These are phyloP conservation scores for Harringtonia aguacate DNA, from an alignment of 2,329 filamentous ascomycete species.

Conservation along the genomic window DNA sequence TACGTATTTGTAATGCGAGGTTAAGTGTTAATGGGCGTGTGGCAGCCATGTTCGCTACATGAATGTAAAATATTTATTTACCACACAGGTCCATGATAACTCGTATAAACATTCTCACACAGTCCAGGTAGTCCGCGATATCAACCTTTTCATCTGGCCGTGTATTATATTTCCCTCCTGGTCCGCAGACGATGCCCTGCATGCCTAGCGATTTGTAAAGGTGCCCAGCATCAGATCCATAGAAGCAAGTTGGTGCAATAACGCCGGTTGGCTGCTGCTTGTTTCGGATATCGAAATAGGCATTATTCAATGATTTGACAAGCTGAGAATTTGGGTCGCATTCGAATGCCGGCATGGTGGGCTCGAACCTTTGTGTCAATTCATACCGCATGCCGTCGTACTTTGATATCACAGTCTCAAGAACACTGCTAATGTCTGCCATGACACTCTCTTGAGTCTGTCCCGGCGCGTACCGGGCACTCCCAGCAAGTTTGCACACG, in stretches of 20 bases:
- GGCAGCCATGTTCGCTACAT: no score
- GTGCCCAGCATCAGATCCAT: constrained; percentile 16
- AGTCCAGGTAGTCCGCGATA: constrained; percentile 17
- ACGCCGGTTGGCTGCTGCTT: constrained; percentile 15
- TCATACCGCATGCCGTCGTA: constrained; percentile 15
- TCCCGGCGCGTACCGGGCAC: constrained; percentile 16
- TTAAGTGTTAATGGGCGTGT: no score
- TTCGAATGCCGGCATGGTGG: constrained; percentile 18
- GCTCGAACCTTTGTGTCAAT: constrained; percentile 13
- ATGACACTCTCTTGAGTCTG: constrained; percentile 16
- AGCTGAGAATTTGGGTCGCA: constrained; percentile 10
- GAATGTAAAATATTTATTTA: no score
- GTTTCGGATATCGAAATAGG: constrained; percentile 11
- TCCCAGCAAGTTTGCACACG: constrained; percentile 15
- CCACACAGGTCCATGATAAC: constrained; percentile 17
- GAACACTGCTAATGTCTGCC: constrained; percentile 11
- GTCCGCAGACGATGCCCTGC: constrained; percentile 17
- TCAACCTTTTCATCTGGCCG: constrained; percentile 17
- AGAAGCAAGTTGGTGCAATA: constrained; percentile 16
- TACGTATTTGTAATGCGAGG: no score
- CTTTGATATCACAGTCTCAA: constrained; percentile 8
- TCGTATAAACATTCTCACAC: constrained; percentile 16
- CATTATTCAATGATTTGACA: constrained; percentile 14
- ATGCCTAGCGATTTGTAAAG: constrained; percentile 16
- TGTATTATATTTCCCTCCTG: constrained; percentile 17